phyloP scores from a whole-genome alignment of 2,329 filamentous ascomycete genomes.

The Septoria linicola region DNA sequence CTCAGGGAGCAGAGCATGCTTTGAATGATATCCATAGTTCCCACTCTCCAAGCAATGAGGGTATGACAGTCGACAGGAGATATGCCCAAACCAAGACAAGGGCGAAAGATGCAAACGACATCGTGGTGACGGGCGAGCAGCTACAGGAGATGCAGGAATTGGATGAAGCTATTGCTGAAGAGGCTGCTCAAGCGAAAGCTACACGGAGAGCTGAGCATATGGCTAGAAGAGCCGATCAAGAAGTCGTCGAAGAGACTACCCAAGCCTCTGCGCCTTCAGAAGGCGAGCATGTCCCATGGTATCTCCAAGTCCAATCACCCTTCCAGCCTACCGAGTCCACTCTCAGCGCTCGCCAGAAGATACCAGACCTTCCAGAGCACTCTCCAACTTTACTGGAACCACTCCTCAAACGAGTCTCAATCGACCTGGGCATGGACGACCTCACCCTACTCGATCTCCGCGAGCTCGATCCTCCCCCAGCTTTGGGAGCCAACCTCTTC shows the following conservation, averaged over 20 bases:
- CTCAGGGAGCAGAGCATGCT: constrained; percentile 22
- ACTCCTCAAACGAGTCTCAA: constrained; percentile 74
- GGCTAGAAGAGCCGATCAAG: not conserved
- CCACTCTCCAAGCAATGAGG: not conserved
- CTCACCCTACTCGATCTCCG: constrained; percentile 80
- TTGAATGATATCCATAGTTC: constrained; percentile 29
- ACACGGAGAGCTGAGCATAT: not conserved
- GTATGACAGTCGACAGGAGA: not conserved
- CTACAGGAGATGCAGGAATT: constrained; percentile 12
- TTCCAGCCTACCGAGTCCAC: constrained; percentile 42
- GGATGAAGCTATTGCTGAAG: constrained; percentile 7
- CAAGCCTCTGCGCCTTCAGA: not conserved
- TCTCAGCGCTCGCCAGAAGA: constrained; percentile 53
- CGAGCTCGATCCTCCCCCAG: constrained; percentile 77
- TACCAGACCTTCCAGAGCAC: constrained; percentile 65
- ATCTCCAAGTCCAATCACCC: constrained; percentile 63
- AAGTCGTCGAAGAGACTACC: not conserved
- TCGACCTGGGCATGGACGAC: constrained; percentile 83
- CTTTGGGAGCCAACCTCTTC: constrained; percentile 80
- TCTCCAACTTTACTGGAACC: constrained; percentile 70
- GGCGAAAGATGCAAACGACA: not conserved
- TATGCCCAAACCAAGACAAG: not conserved
- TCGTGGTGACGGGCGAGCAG: constrained; percentile 11
- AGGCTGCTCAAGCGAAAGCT: constrained; percentile 3
- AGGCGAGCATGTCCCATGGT: constrained; percentile 65